Percentiles rank a stretch among this genome's conserved stretches.
These are phyloP conservation scores for Fusarium nanum DNA, from an alignment of 2,329 filamentous ascomycete genomes.

Conservation along the genomic window DNA sequence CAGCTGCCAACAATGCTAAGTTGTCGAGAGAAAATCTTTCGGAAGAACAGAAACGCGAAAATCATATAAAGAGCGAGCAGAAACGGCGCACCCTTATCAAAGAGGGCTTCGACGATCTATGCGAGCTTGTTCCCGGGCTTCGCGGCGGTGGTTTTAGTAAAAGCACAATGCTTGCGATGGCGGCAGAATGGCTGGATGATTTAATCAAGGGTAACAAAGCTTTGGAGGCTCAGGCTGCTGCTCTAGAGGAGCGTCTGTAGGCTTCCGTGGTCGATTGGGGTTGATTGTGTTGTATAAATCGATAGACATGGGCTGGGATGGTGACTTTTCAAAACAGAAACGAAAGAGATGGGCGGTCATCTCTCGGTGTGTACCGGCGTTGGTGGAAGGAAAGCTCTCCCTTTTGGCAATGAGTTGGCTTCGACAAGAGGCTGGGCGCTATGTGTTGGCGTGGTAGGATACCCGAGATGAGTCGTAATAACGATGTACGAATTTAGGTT, in stretches of 20 bases:
- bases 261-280: neutral
- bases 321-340: slow-evolving; percentile 22
- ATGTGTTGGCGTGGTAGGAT: slow-evolving; percentile 32
- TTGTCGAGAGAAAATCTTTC: slow-evolving; percentile 76
- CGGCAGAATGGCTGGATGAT: slow-evolving; percentile 82
- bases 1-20: slow-evolving; percentile 57
- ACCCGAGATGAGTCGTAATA: slow-evolving; percentile 39
- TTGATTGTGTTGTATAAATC: slow-evolving; percentile 15
- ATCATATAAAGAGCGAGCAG: slow-evolving; percentile 89
- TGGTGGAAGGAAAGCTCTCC: slow-evolving; percentile 27
- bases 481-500: slow-evolving; percentile 21
- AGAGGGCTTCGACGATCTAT: slow-evolving; percentile 84
- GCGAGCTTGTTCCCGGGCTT: slow-evolving; percentile 79
- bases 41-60: slow-evolving; percentile 84
- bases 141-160: slow-evolving; percentile 83
- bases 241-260: slow-evolving; percentile 44
- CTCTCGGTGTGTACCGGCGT: slow-evolving; percentile 39
- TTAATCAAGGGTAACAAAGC: slow-evolving; percentile 75
- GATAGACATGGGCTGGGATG: slow-evolving; percentile 30
- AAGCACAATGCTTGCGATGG: slow-evolving; percentile 79
- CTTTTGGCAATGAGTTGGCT: slow-evolving; percentile 16
- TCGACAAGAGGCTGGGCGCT: slow-evolving; percentile 15
- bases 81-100: slow-evolving; percentile 86
- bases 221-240: slow-evolving; percentile 65
- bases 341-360: slow-evolving; percentile 27